Percentiles rank a stretch among this genome's conserved stretches.
These are phyloP conservation scores for Grigorovia humatica DNA, from an alignment of 805 yeast genomes.

Conservation along the genomic window DNA sequence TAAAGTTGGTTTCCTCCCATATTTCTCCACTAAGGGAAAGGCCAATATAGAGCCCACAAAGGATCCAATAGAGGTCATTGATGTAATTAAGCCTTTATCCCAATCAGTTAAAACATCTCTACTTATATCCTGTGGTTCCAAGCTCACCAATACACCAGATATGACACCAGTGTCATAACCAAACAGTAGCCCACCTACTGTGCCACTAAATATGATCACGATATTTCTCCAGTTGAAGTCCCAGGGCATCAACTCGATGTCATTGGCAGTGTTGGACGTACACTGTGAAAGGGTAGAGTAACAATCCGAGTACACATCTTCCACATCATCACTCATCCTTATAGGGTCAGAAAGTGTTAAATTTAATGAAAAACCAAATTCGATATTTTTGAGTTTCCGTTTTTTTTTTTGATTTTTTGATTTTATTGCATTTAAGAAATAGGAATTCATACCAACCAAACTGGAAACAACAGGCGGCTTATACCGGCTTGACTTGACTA, in stretches of 20 bases:
- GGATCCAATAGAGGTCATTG: slow-evolving; percentile 44
- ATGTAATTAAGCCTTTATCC: slow-evolving; percentile 34
- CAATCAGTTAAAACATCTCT: slow-evolving; percentile 26
- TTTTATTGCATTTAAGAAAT: too few relatives aligned
- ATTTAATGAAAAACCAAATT: neutral
- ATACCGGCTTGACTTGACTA: too few relatives aligned
- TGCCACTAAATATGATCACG: slow-evolving; percentile 26
- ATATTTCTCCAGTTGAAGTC: slow-evolving; percentile 14
- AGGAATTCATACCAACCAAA: neutral
- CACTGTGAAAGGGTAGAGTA: slow-evolving; percentile 22
- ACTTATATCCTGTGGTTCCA: slow-evolving; percentile 32
- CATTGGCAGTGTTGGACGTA: slow-evolving; percentile 20
- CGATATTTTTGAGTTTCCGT: too few relatives aligned
- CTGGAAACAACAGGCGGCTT: too few relatives aligned
- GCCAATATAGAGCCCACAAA: slow-evolving; percentile 41
- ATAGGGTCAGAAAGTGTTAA: too few relatives aligned
- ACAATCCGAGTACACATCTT: slow-evolving; percentile 23
- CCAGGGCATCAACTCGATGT: slow-evolving; percentile 23
- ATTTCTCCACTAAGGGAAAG: slow-evolving; percentile 40
- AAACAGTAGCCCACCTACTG: slow-evolving; percentile 51
- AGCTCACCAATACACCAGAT: slow-evolving; percentile 44
- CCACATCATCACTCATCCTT: slow-evolving; percentile 6
- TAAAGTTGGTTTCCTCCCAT: slow-evolving; percentile 34
- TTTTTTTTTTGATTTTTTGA: neutral
- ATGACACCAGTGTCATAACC: slow-evolving; percentile 61